Percentiles rank a stretch among this genome's conserved stretches.
These are phyloP conservation scores for Amesomyces nigricolor DNA, from an alignment of 2,329 filamentous ascomycete genomes.

Conservation along the genomic window DNA sequence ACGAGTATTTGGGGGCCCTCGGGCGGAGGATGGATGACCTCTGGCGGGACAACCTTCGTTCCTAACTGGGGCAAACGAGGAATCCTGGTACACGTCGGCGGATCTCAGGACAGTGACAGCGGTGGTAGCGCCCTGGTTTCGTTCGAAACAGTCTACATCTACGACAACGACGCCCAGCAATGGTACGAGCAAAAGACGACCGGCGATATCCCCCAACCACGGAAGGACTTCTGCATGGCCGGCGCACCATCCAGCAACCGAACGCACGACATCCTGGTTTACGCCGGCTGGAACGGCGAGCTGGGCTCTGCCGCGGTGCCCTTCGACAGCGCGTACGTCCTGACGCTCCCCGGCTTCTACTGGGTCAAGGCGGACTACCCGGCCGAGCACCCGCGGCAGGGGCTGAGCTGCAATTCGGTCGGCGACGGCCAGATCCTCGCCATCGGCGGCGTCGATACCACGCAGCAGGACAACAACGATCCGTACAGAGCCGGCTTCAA, in stretches of 20 bases:
- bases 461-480: constrained; percentile 2
- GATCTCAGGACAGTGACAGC: constrained; percentile 3
- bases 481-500: constrained; percentile 17
- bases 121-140: constrained; percentile 3
- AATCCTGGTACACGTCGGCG: constrained; percentile 20
- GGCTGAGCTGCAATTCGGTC: constrained; percentile 27
- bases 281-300: constrained; percentile 24
- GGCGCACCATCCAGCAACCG: constrained; percentile 22
- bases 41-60: constrained; percentile 15
- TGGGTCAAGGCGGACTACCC: constrained; percentile 25
- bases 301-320: constrained; percentile 16
- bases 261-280: constrained; percentile 26
- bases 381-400: constrained; percentile 21
- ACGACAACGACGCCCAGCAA: constrained; percentile 14
- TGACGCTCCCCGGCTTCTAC: constrained; percentile 26
- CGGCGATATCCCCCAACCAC: constrained; percentile 16
- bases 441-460: constrained; percentile 31
- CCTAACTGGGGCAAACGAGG: constrained; percentile 22
- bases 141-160: constrained; percentile 18
- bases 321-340: constrained; percentile 24
- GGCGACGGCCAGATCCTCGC: constrained; percentile 37
- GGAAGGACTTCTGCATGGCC: constrained; percentile 25
- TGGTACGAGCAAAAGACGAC: constrained; percentile 25
- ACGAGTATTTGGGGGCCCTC: not conserved
- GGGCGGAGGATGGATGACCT: not conserved